Base-by-base conservation (phyloP, 2,329 filamentous ascomycete genomes). In the Cytospora mali region DNA sequence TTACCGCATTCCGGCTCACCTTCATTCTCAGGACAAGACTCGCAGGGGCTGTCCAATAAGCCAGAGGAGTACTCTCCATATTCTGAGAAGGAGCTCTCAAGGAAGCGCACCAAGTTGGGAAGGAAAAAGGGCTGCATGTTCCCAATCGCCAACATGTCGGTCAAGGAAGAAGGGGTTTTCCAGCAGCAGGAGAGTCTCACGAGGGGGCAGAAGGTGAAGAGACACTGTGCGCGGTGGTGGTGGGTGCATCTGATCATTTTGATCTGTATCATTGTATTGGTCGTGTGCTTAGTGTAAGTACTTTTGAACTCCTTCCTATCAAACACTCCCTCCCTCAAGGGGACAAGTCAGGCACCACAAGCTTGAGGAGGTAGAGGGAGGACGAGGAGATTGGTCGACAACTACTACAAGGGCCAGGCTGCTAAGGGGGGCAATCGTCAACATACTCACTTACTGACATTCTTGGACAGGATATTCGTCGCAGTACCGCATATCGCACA, bases 221-320 rank as follows among this genome's bases (percentile, higher is more conserved):
- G 76, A 64, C 83, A 86, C 71, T 81, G 80, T 71, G 79, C 74
- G 70, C 79, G 76, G 68, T 87, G 82, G 68, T 89, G 86, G 87
- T 89, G 86, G 86, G 69, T 80, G 66, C 80, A 87, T 68, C 71
- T 88, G 63, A 75, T 88, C 62, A 71, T 78, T 18, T 71, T 85
- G 57, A 70, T 81, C 62, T 67, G 79, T 64, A 73, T 86, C 51
- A 72, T 82, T 50, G 77, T 86, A 35, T 73, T 89, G 16, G 76
- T 86, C 42, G 80, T 89, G 21, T 77, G 84, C 46, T 75, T 87
- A 46, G 73, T 88, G 86, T 88, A 77, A 82, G 85, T 81, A n/a
- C 21, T 58, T 29, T 29, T 50, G 51, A 50, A 52, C 29, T n/a
- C 29, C n/a, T 14, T 62, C 27, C 29, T 49, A 33, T 29, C 50